phyloP scores from a whole-genome alignment of 2,329 filamentous ascomycete species.

The Thielaviopsis musarum region DNA sequence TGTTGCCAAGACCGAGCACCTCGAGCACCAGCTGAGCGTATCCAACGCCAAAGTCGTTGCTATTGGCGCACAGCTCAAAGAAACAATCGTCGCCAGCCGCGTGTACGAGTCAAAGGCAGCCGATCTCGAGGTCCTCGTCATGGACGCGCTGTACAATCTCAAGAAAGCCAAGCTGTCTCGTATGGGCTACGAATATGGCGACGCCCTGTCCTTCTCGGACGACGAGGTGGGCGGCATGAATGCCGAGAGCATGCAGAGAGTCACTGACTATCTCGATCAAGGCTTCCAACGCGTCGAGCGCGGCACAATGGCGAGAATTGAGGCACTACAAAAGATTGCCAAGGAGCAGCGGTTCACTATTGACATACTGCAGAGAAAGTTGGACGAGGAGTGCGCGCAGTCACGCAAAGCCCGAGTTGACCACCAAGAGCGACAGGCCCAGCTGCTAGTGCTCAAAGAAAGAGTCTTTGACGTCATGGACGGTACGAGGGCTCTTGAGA shows the following conservation, averaged over 20 bases:
- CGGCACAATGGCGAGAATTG: background rate
- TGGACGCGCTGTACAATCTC: background rate
- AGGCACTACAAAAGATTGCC: background rate
- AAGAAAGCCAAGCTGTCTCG: background rate
- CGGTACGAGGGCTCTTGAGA: background rate
- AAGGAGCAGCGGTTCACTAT: background rate
- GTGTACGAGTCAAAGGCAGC: background rate
- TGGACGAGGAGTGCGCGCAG: background rate
- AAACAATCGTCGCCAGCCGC: background rate
- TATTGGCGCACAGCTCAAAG: background rate
- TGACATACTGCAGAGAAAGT: background rate
- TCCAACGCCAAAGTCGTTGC: background rate
- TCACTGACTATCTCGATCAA: background rate
- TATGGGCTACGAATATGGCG: background rate
- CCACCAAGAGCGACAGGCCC: background rate
- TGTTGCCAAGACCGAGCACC: background rate
- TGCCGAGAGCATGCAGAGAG: background rate
- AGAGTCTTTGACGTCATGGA: background rate
- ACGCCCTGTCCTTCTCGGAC: background rate
- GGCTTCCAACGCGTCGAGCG: background rate
- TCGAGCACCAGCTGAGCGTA: background rate
- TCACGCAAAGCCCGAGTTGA: background rate
- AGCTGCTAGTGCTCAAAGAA: background rate
- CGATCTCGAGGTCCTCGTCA: background rate
- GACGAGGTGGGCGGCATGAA: background rate